Percentiles rank a stretch among this genome's conserved stretches.
Evolutionary conservation across 2,329 filamentous ascomycete genomes (phyloP).

Genomic region (Fusarium palustre): DNA sequence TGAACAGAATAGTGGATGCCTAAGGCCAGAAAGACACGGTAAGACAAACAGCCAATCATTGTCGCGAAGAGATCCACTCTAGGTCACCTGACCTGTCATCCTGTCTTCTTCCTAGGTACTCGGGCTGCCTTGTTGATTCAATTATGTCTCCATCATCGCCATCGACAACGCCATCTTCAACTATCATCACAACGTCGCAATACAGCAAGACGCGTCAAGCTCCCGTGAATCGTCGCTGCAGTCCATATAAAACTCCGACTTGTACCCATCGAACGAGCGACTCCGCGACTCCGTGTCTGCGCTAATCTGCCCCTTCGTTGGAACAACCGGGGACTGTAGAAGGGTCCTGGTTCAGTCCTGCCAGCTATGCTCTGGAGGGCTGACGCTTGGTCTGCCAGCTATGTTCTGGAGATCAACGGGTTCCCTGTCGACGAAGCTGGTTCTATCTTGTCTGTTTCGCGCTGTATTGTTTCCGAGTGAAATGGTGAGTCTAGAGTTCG

Average conservation of each 20-base stretch:
- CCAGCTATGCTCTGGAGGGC: slow-evolving; percentile 1
- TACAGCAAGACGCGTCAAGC: neutral
- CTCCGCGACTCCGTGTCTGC: neutral
- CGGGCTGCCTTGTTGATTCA: neutral
- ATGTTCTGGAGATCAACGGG: slow-evolving; percentile 4
- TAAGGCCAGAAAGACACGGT: neutral
- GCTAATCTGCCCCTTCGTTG: slow-evolving; percentile 10
- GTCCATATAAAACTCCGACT: slow-evolving; percentile 4
- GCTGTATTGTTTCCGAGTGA: neutral
- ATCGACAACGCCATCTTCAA: neutral
- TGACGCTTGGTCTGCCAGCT: slow-evolving; percentile 4
- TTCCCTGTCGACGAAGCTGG: slow-evolving; percentile 18
- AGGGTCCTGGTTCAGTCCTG: slow-evolving; percentile 2
- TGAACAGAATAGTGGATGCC: neutral
- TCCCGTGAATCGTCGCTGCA: neutral
- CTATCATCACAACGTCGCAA: neutral
- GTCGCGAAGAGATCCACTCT: neutral
- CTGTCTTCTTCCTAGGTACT: neutral
- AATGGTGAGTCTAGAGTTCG: neutral
- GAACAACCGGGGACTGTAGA: slow-evolving; percentile 16
- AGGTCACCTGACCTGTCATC: neutral
- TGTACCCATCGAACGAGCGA: slow-evolving; percentile 10
- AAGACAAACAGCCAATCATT: neutral
- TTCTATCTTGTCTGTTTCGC: slow-evolving; percentile 1
- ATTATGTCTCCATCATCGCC: neutral